phyloP scores from a whole-genome alignment of 1,139 yeast genomes.

The Candida buenavistaensis region DNA sequence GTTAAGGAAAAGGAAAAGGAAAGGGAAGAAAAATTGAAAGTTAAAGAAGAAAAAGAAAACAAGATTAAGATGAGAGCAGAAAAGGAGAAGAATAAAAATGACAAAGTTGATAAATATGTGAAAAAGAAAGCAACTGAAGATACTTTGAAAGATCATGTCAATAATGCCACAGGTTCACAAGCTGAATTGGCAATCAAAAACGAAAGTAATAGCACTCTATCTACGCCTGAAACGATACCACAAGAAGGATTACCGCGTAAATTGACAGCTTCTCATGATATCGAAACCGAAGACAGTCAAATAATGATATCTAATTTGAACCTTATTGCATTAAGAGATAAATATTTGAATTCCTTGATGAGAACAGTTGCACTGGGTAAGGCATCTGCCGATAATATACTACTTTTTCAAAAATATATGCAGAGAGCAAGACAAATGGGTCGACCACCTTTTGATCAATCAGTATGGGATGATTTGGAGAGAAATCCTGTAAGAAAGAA shows the following conservation, averaged over 20 bases:
- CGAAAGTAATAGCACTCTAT: too few species aligned
- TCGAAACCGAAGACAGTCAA: slow-evolving; percentile 65
- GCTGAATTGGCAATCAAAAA: too few species aligned
- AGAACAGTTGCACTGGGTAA: slow-evolving; percentile 78
- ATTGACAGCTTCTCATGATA: too few species aligned
- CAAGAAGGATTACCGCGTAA: background rate
- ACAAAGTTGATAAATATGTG: too few species aligned
- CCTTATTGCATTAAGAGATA: slow-evolving; percentile 74
- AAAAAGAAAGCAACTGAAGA: background rate
- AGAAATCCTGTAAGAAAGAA: slow-evolving; percentile 1
- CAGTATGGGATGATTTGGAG: slow-evolving; percentile 3
- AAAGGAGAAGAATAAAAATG: slow-evolving; percentile 11
- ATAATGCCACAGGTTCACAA: too few species aligned
- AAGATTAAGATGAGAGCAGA: too few species aligned
- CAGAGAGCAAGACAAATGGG: slow-evolving; percentile 78
- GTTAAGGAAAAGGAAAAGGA: slow-evolving; percentile 16
- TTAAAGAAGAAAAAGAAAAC: background rate
- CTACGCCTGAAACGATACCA: too few species aligned
- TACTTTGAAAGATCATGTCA: background rate
- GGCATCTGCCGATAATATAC: slow-evolving; percentile 70
- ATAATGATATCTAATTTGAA: slow-evolving; percentile 83
- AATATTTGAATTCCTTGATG: slow-evolving; percentile 69
- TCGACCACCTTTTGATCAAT: slow-evolving; percentile 46
- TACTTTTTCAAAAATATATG: slow-evolving; percentile 77
- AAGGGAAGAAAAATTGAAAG: slow-evolving; percentile 15